phyloP scores from a whole-genome alignment of 768 basidiomycete genomes.

The Leucosporidium yakuticum region DNA sequence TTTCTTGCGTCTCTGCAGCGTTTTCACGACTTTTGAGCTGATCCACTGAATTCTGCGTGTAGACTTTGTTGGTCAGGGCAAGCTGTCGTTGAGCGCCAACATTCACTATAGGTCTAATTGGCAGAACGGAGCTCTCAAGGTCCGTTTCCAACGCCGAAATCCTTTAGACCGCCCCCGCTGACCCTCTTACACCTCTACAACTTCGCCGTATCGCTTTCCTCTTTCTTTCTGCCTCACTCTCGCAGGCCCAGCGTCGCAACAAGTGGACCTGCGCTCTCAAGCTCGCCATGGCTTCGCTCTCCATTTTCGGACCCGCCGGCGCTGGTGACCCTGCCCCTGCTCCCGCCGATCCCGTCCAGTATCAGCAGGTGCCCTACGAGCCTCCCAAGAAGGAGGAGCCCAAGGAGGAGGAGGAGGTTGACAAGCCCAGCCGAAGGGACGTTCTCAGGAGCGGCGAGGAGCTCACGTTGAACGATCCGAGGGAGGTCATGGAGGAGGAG shows the following conservation, averaged over 20 bases:
- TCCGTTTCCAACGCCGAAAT: too few relatives aligned
- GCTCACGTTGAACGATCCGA: neutral
- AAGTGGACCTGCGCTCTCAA: constrained; percentile 90
- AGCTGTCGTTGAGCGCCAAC: constrained; percentile 66
- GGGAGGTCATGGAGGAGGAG: constrained; percentile 2
- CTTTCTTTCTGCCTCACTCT: too few relatives aligned
- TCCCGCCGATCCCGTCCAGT: constrained; percentile 54
- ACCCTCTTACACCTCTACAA: constrained; percentile 47
- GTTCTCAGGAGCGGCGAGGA: neutral
- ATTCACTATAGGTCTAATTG: constrained; percentile 86
- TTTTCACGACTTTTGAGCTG: neutral
- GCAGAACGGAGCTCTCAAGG: constrained; percentile 64
- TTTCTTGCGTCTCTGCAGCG: neutral
- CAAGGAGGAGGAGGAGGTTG: neutral
- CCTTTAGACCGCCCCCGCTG: too few relatives aligned
- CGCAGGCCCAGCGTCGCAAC: constrained; percentile 67
- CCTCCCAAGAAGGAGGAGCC: constrained; percentile 36
- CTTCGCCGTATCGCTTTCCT: too few relatives aligned
- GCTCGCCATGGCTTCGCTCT: constrained; percentile 56
- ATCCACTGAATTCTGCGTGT: too few relatives aligned
- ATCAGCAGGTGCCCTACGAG: constrained; percentile 70
- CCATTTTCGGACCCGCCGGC: constrained; percentile 55
- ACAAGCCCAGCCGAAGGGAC: neutral
- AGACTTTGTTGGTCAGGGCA: constrained; percentile 53
- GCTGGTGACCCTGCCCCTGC: constrained; percentile 45